Conservation (phyloP, 2,329 filamentous ascomycete species). For the Diaporthe amygdali region DNA sequence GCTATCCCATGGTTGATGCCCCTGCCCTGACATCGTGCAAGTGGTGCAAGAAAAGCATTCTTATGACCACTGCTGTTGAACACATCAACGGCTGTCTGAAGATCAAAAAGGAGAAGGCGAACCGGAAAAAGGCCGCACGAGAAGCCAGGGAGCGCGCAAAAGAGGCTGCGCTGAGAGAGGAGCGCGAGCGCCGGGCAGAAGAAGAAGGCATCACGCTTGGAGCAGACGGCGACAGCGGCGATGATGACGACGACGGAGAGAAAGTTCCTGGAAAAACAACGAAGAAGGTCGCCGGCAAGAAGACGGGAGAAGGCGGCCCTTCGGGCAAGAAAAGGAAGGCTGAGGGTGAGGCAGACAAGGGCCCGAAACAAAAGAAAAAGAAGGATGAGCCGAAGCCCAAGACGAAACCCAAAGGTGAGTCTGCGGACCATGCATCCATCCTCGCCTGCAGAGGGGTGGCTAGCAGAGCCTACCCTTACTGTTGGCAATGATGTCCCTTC, state of each 20-base stretch:
- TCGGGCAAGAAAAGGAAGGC: conserved; percentile 82
- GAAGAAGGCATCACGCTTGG: conserved; percentile 51
- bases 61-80: conserved; percentile 74
- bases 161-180: conserved; percentile 63
- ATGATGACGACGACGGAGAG: conserved; percentile 52
- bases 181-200: conserved; percentile 53
- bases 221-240: conserved; percentile 51
- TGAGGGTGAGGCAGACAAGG: conserved; percentile 78
- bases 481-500: neutral
- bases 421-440: neutral
- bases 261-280: conserved; percentile 48
- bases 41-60: conserved; percentile 88
- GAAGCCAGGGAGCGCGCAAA: conserved; percentile 72
- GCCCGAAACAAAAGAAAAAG: conserved; percentile 89
- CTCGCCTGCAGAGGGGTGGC: neutral
- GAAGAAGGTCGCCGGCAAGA: conserved; percentile 72
- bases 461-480: neutral
- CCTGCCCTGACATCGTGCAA: conserved; percentile 87
- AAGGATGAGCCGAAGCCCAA: conserved; percentile 91
- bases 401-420: conserved; percentile 79
- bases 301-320: conserved; percentile 61
- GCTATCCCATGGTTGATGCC: conserved; percentile 79
- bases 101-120: conserved; percentile 82
- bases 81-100: conserved; percentile 86
- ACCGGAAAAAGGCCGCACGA: conserved; percentile 76